Base-by-base conservation (phyloP, 257 asterid genomes). In the Catharanthus roseus region DNA sequence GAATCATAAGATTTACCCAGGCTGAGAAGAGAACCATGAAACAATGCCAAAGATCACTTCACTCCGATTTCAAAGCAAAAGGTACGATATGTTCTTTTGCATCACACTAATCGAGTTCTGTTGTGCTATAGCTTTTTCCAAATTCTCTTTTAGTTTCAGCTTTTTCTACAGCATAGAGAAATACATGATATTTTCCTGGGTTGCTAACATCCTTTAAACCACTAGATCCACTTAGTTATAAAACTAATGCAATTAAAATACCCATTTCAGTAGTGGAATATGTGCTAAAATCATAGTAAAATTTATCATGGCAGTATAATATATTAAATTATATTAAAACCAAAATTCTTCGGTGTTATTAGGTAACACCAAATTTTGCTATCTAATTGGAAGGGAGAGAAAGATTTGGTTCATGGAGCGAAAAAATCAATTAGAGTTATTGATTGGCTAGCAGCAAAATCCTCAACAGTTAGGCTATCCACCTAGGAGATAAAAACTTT, bases 361-460 rank as follows among this genome's bases (percentile, higher is more conserved):
- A 31, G 13, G 44, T 61, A n/a, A 18, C 5, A 38, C 44, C 7
- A 44, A 61, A 18, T 18, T n/a, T n/a, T 21, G 45, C 26, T 18
- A 62, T 61, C 29, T 29, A 34, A 62, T 19, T 62, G 28, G 45
- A 34, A 62, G 67, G 21, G 47, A 62, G 67, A 34, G 47, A 62
- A 19, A 62, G 13, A 31, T 11, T 60, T 18, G 29, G 33, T 31
- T 56, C 31, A 31, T 31, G 26, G 24, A 60, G 42, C 42, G n/a
- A 6, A 60, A 29, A 31, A 31, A 24, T 15, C 21, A 18, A 60
- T 49, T 47, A 13, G n/a, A 47, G 4, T 1, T 47, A 12, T 16
- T 44, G 5, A 16, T 47, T 47, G 10, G 41, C 8, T 29, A 29
- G 65, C 41, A 29, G 65, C 42, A 31, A 16, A 31, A 13, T 29